A percentile compares a stretch with the other conserved stretches of the same genome.
These are phyloP conservation scores for Aspergillus aculeatus DNA, from an alignment of 2,329 filamentous ascomycete species.

Conservation along the genomic window DNA sequence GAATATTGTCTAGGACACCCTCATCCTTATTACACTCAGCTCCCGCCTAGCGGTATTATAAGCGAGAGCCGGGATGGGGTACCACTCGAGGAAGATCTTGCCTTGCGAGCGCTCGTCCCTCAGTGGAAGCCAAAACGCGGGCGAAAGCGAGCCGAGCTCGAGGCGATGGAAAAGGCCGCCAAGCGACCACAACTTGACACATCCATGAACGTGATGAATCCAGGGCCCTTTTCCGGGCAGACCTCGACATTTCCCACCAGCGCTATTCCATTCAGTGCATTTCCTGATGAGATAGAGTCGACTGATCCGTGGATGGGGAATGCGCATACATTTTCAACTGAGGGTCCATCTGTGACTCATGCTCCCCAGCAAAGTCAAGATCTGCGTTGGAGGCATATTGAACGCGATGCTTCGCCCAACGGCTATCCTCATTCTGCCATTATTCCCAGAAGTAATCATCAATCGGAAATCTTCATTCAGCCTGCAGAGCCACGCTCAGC, in stretches of 20 bases:
- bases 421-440: conserved; percentile 78
- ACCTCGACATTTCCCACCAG: conserved; percentile 53
- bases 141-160: conserved; percentile 60
- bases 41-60: conserved; percentile 65
- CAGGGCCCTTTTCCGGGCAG: conserved; percentile 40
- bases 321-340: conserved; percentile 45
- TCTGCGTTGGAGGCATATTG: conserved; percentile 50
- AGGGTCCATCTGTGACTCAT: conserved; percentile 32
- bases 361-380: conserved; percentile 32
- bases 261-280: conserved; percentile 53
- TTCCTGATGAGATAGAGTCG: conserved; percentile 55
- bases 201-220: conserved; percentile 48
- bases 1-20: conserved; percentile 78
- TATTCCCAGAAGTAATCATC: conserved; percentile 54
- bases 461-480: conserved; percentile 35
- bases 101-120: conserved; percentile 77
- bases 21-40: conserved; percentile 75
- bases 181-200: conserved; percentile 65
- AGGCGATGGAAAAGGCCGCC: conserved; percentile 54
- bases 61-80: conserved; percentile 75
- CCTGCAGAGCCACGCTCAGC: conserved; percentile 67
- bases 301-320: conserved; percentile 39
- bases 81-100: conserved; percentile 81
- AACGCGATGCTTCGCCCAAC: conserved; percentile 60
- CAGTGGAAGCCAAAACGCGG: conserved; percentile 65